Evolutionary conservation across 768 basidiomycete genomes (phyloP), one percentile per base, ranked within the genome.

Genomic region (Epithele typhae): DNA sequence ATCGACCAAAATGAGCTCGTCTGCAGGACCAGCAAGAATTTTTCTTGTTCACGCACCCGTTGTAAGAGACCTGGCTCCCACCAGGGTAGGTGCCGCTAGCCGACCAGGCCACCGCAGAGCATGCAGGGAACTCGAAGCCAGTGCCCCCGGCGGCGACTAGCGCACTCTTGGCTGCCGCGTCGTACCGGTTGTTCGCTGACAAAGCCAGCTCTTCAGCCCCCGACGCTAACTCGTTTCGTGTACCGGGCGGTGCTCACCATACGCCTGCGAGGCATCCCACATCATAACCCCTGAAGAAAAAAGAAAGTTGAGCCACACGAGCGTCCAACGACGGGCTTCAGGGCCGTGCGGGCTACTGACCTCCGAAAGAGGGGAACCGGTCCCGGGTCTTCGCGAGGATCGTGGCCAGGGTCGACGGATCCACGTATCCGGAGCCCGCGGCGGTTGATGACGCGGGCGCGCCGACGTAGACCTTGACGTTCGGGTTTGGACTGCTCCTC

Each of bases 391-490:
- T 60, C 21, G 76, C 68, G 38, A 77, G 76, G 45, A 21, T 68
- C 22, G 67, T 69, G 42, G 82, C 64, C 12, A 71, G 76, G 25
- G 51, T 57, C 6, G 18, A 73, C 68, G 43, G 60, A 53, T n/a
- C n/a, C 17, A 78, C 76, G 58, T 77, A 83, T 17, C 82, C 82
- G 19, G 71, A 68, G 4, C 78, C 77, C n/a, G 81, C 78, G 5
- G 81, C 79, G 4, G 70, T 63, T 22, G 67, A 63, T 14, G 79
- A 75, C 8, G 76, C 82, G 8, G 82, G 80, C 36, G 77, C 79
- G 40, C 81, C 82, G 43, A 85, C 75, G 65, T 76, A 83, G 14
- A 84, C 67, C 61, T 81, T 81, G 21, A 82, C 77, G 49, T 79
- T 73, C 46, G 63, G 67, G 65, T 82, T 84, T 0, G 74, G 73